A percentile compares a stretch with the other conserved stretches of the same genome.
phyloP scores from a whole-genome alignment of 1,284 basidiomycete species.

The Agaricales sp. region DNA sequence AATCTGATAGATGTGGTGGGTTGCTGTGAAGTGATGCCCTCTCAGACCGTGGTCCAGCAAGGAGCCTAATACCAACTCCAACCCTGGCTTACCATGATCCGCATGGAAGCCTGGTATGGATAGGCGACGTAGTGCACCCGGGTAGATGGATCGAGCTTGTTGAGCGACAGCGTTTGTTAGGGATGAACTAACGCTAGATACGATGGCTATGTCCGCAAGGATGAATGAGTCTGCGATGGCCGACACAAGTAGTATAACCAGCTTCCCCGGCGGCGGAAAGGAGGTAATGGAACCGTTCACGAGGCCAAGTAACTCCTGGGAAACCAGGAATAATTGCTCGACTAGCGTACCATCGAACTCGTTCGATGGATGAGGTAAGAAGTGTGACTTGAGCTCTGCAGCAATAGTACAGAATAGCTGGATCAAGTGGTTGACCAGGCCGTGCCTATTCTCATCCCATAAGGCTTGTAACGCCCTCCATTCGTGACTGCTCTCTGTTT shows the following conservation, averaged over 20 bases:
- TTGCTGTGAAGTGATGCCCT: slow-evolving; percentile 37
- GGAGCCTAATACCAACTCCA: slow-evolving; percentile 40
- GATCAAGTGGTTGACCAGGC: slow-evolving; percentile 43
- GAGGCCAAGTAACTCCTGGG: slow-evolving; percentile 43
- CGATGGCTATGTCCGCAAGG: slow-evolving; percentile 38
- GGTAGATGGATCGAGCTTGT: slow-evolving; percentile 35
- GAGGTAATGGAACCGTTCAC: slow-evolving; percentile 32
- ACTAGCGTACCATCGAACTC: slow-evolving; percentile 29
- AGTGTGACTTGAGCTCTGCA: slow-evolving; percentile 36
- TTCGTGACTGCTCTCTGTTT: slow-evolving; percentile 36
- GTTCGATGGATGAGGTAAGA: slow-evolving; percentile 17
- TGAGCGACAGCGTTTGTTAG: slow-evolving; percentile 31
- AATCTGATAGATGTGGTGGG: slow-evolving; percentile 42
- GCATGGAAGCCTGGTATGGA: slow-evolving; percentile 22
- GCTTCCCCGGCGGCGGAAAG: slow-evolving; percentile 39
- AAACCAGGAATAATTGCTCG: slow-evolving; percentile 42
- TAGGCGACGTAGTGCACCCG: slow-evolving; percentile 34
- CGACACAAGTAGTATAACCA: slow-evolving; percentile 20
- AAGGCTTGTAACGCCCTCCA: slow-evolving; percentile 42
- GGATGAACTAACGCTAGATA: slow-evolving; percentile 29
- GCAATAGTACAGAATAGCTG: slow-evolving; percentile 38
- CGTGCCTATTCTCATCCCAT: slow-evolving; percentile 48
- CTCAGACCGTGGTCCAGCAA: slow-evolving; percentile 39
- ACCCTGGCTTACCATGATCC: slow-evolving; percentile 27
- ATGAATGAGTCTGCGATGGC: slow-evolving; percentile 45